phyloP scores from a whole-genome alignment of 169 alveolate genomes.

The Nephromyces sp. region DNA sequence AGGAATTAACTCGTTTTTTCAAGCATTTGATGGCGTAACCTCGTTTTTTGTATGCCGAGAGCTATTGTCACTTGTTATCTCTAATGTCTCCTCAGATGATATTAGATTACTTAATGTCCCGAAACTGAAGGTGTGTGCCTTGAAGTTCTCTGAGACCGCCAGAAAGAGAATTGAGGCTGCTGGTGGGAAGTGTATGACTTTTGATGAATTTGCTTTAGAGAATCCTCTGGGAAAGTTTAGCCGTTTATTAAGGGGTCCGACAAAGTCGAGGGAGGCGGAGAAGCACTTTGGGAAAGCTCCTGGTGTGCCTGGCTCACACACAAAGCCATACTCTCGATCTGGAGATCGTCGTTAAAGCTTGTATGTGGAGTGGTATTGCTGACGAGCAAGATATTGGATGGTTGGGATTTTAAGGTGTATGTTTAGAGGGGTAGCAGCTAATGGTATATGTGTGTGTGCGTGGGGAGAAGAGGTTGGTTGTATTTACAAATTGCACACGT shows the following conservation, averaged over 20 bases:
- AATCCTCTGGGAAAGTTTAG: conserved; percentile 56
- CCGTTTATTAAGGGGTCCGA: conserved; percentile 87
- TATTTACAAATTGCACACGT: too few relatives aligned
- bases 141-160: conserved; percentile 92
- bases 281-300: conserved; percentile 91
- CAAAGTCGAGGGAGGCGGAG: conserved; percentile 86
- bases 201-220: conserved; percentile 87
- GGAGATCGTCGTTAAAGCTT: too few relatives aligned
- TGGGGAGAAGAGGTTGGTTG: too few relatives aligned
- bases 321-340: conserved; percentile 43
- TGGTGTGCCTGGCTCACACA: conserved; percentile 27
- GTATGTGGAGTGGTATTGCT: too few relatives aligned
- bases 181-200: conserved; percentile 94
- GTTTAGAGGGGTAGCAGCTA: too few relatives aligned
- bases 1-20: too few relatives aligned
- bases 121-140: conserved; percentile 87
- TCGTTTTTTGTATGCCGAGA: too few relatives aligned
- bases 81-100: conserved; percentile 79
- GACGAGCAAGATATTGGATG: too few relatives aligned
- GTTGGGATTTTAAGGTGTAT: too few relatives aligned
- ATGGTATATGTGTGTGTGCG: too few relatives aligned
- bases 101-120: conserved; percentile 68
- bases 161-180: conserved; percentile 84
- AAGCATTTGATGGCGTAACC: too few relatives aligned
- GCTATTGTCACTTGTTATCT: too few relatives aligned